A percentile compares a stretch with the other conserved stretches of the same genome.
These are phyloP conservation scores for Bodo saltans DNA, from an alignment of 78 protist genomes.

Conservation along the genomic window DNA sequence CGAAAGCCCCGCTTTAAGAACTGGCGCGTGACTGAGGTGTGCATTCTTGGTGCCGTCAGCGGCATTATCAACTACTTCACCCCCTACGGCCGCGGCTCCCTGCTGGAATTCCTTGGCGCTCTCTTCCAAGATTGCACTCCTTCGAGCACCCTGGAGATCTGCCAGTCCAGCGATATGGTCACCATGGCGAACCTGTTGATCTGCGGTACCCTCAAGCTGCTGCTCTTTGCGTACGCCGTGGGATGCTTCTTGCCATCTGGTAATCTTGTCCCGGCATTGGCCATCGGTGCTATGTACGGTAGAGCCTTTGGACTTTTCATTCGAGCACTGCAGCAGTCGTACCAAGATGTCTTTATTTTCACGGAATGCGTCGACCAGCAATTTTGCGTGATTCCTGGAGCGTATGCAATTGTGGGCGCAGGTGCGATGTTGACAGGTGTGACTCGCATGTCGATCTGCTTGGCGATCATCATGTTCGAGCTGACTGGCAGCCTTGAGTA, in stretches of 20 bases:
- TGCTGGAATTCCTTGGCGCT: not conserved
- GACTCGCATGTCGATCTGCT: slow-evolving; percentile 55
- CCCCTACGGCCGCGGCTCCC: not conserved
- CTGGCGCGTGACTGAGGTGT: slow-evolving; percentile 21
- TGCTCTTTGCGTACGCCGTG: not conserved
- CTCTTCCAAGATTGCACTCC: slow-evolving; percentile 6
- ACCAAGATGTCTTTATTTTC: not conserved
- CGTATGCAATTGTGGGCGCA: slow-evolving; percentile 45
- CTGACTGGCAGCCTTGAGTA: slow-evolving; percentile 51
- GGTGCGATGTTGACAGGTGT: slow-evolving; percentile 47
- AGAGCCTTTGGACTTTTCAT: slow-evolving; percentile 56
- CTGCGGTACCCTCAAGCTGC: not conserved
- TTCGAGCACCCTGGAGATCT: not conserved
- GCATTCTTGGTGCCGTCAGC: not conserved
- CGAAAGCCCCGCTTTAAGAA: not conserved
- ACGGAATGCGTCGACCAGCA: not conserved
- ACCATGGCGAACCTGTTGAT: not conserved
- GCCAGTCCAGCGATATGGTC: not conserved
- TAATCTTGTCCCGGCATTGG: slow-evolving; percentile 64
- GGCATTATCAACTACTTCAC: not conserved
- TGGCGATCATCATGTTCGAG: slow-evolving; percentile 51
- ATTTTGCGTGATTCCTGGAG: slow-evolving; percentile 29
- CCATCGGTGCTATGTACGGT: slow-evolving; percentile 80
- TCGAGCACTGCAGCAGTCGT: not conserved
- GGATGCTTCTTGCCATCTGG: slow-evolving; percentile 35